A percentile compares a stretch with the other conserved stretches of the same genome.
phyloP scores from a whole-genome alignment of 2,329 filamentous ascomycete species.

The Coniella lustricola region DNA sequence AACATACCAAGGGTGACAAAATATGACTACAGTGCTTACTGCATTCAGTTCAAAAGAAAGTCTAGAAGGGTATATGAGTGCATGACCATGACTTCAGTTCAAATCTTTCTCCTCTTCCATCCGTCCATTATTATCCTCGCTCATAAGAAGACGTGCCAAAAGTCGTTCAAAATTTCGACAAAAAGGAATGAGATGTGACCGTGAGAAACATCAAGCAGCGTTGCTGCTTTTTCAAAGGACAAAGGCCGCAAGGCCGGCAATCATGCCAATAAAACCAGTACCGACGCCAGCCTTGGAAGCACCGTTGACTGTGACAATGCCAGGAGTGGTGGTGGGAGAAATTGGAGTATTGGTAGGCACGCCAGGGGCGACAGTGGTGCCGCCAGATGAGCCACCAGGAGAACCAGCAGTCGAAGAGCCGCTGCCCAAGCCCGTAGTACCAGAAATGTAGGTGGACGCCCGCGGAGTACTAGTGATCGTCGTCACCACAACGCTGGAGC shows the following conservation, averaged over 20 bases:
- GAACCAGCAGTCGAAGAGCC: neutral
- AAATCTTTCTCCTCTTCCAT: slow-evolving; percentile 6
- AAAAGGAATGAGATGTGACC: neutral
- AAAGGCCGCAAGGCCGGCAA: slow-evolving; percentile 33
- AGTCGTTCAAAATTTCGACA: slow-evolving; percentile 11
- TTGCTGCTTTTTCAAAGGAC: slow-evolving; percentile 25
- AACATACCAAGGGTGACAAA: slow-evolving; percentile 10
- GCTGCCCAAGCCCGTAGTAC: slow-evolving; percentile 15
- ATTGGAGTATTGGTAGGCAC: slow-evolving; percentile 23
- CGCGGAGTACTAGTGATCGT: slow-evolving; percentile 17
- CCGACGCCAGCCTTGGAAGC: slow-evolving; percentile 30
- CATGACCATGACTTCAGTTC: slow-evolving; percentile 3
- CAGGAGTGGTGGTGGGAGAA: slow-evolving; percentile 20
- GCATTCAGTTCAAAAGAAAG: slow-evolving; percentile 15
- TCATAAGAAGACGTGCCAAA: slow-evolving; percentile 16
- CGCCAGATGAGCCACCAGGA: neutral
- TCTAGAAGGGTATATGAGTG: slow-evolving; percentile 17
- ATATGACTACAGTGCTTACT: slow-evolving; percentile 12
- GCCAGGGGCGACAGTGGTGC: slow-evolving; percentile 1
- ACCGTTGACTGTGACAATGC: slow-evolving; percentile 28
- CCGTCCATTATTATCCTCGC: slow-evolving; percentile 13
- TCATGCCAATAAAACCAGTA: slow-evolving; percentile 28
- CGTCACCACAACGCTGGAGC: slow-evolving; percentile 10
- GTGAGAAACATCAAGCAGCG: neutral
- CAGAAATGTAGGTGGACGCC: slow-evolving; percentile 16